These are phyloP conservation scores for Parathielavia hyrcaniae DNA, from an alignment of 495 filamentous ascomycete species.

Conservation along the genomic window DNA sequence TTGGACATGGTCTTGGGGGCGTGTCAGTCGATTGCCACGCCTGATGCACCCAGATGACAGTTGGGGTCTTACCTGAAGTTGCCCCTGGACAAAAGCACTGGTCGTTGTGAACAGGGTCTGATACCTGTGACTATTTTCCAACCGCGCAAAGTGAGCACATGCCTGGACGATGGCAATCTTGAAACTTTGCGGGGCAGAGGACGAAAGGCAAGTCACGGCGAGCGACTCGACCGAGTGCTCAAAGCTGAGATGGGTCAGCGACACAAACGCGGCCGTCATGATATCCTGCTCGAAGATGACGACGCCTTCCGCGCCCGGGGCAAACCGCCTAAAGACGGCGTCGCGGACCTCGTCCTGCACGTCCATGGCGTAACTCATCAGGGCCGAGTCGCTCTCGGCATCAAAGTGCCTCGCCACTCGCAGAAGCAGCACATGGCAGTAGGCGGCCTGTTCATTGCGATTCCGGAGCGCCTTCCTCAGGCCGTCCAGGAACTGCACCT, in stretches of 20 bases:
- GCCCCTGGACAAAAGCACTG: conserved; percentile 49
- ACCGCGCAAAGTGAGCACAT: conserved; percentile 50
- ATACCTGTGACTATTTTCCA: conserved; percentile 46
- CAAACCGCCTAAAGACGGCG: conserved; percentile 52
- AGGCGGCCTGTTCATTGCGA: conserved; percentile 54
- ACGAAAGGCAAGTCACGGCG: conserved; percentile 47
- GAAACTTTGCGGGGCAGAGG: conserved; percentile 51
- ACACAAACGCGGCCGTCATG: conserved; percentile 60
- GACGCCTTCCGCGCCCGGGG: conserved; percentile 39
- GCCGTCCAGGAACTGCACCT: conserved; percentile 55
- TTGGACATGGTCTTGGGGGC: conserved; percentile 34
- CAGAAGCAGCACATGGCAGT: conserved; percentile 54
- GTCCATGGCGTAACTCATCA: conserved; percentile 59
- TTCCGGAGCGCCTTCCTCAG: conserved; percentile 53
- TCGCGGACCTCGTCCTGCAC: conserved; percentile 60
- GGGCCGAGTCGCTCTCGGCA: conserved; percentile 52
- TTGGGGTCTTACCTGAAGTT: conserved; percentile 43
- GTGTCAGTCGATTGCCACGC: conserved; percentile 17
- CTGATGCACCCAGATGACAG: neutral
- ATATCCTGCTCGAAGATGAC: conserved; percentile 50
- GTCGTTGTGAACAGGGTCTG: conserved; percentile 47
- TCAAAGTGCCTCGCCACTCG: conserved; percentile 55
- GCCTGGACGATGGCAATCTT: conserved; percentile 55
- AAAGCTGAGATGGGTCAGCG: conserved; percentile 52
- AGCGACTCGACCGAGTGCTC: conserved; percentile 50